Evolutionary conservation across 371 early-diverging fungal species (phyloP).

Genomic region (Actinomortierella ambigua): DNA sequence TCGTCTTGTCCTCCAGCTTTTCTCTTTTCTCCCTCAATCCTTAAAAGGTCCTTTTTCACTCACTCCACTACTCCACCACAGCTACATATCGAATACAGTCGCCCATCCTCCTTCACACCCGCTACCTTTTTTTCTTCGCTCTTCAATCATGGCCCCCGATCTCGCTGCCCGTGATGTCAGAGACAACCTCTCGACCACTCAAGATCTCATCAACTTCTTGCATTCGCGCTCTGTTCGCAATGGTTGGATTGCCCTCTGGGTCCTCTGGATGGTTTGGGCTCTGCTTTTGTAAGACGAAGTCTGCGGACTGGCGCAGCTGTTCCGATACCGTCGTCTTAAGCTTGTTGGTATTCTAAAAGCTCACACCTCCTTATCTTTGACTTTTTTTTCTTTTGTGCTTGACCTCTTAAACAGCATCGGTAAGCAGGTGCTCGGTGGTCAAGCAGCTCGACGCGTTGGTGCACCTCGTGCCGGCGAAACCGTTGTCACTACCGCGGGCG

Average conservation of each 20-base stretch:
- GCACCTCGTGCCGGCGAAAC: background rate
- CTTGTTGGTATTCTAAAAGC: too few species aligned
- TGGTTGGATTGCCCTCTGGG: constrained; percentile 36
- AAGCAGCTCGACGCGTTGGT: background rate
- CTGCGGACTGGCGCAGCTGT: background rate
- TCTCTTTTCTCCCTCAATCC: background rate
- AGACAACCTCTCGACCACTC: too few species aligned
- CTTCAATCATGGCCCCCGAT: too few species aligned
- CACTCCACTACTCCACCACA: background rate
- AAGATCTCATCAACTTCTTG: constrained; percentile 2
- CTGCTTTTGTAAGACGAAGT: constrained; percentile 25
- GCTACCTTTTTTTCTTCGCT: too few species aligned
- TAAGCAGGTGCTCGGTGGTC: constrained; percentile 3
- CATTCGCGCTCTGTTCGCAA: constrained; percentile 23
- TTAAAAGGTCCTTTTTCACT: background rate
- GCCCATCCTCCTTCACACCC: background rate
- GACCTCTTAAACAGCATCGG: background rate
- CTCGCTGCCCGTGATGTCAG: too few species aligned
- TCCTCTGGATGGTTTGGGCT: constrained; percentile 39
- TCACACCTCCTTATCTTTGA: background rate
- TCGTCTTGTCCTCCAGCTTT: background rate
- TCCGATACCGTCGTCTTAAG: too few species aligned
- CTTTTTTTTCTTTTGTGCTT: background rate
- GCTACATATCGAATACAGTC: too few species aligned
- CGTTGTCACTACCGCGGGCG: too few species aligned